Evolutionary conservation across 129 eudicot genomes (phyloP), one percentile per base, ranked within the genome.

Genomic region (Dittrichia graveolens): DNA sequence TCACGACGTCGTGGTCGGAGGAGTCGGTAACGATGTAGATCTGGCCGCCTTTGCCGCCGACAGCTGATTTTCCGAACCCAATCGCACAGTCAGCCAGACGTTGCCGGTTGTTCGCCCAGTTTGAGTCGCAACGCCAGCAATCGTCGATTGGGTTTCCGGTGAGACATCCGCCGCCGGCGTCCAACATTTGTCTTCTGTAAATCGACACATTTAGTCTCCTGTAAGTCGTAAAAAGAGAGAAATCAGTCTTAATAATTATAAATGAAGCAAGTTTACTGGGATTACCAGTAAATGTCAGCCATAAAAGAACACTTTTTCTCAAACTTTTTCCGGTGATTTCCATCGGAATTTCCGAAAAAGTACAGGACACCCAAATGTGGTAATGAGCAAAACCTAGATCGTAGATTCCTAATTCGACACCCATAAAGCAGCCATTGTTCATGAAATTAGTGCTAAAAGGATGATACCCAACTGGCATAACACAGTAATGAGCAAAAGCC

Each of bases 71-170:
- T 41, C 98, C 98, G 52, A 94, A 94, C 61, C 98, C 98, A 31
- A 94, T 88, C 50, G 89, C 89, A 57, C 98, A 94, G 75, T 94
- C 97, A 0, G 98, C 96, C 8, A 94, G 84, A 53, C 82, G 87
- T 31, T 90, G 93, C 4, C 98, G 89, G 78, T 88, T 86, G 63
- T 74, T 73, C 4, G 78, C 82, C 98, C 98, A 94, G 57, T 88
- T 90, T 5, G 91, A 74, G 87, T 94, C 96, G 78, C 98, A 94
- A 0, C 83, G 75, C 98, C 98, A 94, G 77, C 98, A 94, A 59
- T 94, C 98, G 85, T 94, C 98, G 12, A 94, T 87, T 52, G 98
- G 98, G 83, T 94, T 94, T 15, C 98, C 98, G 69, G 96, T 87
- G 9, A 82, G 86, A 77, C 95, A 90, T 5, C 76, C 55, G 44